Percentiles rank a stretch among this genome's conserved stretches.
phyloP scores from a whole-genome alignment of 148 eudicot genomes.

The Camellia granthamiana region DNA sequence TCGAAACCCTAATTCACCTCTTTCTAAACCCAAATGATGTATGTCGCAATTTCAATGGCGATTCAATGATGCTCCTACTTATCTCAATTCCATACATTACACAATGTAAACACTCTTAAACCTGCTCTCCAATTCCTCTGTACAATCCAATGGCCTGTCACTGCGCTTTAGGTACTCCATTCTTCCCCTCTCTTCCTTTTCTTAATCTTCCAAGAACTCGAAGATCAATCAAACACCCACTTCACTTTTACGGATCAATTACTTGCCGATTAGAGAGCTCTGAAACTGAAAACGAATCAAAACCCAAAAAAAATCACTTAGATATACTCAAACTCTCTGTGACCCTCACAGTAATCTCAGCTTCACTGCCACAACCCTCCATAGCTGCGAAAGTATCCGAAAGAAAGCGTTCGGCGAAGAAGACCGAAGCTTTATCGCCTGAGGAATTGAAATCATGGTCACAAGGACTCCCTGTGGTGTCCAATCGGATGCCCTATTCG shows the following conservation, averaged over 20 bases:
- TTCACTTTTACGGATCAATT: slow-evolving; percentile 28
- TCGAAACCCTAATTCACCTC: background rate
- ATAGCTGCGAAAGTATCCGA: slow-evolving; percentile 61
- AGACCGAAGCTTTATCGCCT: slow-evolving; percentile 52
- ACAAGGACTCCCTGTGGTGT: slow-evolving; percentile 66
- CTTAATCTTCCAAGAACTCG: slow-evolving; percentile 28
- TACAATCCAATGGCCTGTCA: slow-evolving; percentile 39
- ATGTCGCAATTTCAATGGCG: background rate
- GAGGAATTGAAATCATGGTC: slow-evolving; percentile 66
- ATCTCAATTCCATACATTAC: background rate
- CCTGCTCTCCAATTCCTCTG: background rate
- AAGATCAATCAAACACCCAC: slow-evolving; percentile 14
- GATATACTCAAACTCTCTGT: slow-evolving; percentile 53
- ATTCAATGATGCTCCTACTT: background rate
- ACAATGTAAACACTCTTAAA: background rate
- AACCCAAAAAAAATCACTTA: slow-evolving; percentile 19
- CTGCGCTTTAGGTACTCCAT: slow-evolving; percentile 36
- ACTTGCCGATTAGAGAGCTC: slow-evolving; percentile 28
- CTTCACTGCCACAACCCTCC: slow-evolving; percentile 54
- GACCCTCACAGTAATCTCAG: slow-evolving; percentile 68
- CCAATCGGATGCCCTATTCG: slow-evolving; percentile 50
- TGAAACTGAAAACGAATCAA: slow-evolving; percentile 32
- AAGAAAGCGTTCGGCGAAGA: slow-evolving; percentile 53
- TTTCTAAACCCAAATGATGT: background rate
- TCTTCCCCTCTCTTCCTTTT: slow-evolving; percentile 31